phyloP scores from a whole-genome alignment of 352 stramenopile species.

The Salisapilia sapeloensis region DNA sequence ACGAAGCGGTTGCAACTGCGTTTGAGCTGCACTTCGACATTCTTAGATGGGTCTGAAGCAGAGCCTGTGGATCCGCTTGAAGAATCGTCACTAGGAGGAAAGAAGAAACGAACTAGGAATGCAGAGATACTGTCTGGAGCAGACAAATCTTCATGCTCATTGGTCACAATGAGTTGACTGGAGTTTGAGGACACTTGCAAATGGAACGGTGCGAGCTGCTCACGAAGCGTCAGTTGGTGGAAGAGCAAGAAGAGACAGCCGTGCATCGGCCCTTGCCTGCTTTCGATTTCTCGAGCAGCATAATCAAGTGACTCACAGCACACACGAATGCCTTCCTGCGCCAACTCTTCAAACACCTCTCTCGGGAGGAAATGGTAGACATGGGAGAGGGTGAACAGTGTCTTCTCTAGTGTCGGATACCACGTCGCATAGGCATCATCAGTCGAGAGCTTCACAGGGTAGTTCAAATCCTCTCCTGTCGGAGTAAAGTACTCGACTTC shows the following conservation, averaged over 20 bases:
- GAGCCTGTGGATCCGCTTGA: slow-evolving; percentile 44
- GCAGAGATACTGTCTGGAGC: slow-evolving; percentile 24
- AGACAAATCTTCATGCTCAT: slow-evolving; percentile 49
- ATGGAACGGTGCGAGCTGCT: slow-evolving; percentile 76
- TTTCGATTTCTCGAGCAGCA: slow-evolving; percentile 44
- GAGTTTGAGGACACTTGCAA: slow-evolving; percentile 58
- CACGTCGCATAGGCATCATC: slow-evolving; percentile 53
- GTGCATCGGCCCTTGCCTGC: slow-evolving; percentile 26
- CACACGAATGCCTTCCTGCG: slow-evolving; percentile 67
- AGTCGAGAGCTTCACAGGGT: slow-evolving; percentile 43
- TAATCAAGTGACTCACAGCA: slow-evolving; percentile 64
- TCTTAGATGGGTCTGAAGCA: slow-evolving; percentile 62
- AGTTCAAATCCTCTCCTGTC: slow-evolving; percentile 31
- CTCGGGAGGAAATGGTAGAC: slow-evolving; percentile 73
- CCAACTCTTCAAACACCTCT: slow-evolving; percentile 75
- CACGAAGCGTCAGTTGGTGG: slow-evolving; percentile 61
- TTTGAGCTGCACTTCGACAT: slow-evolving; percentile 53
- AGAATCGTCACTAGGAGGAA: no score
- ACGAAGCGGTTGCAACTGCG: slow-evolving; percentile 2
- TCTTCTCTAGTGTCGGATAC: slow-evolving; percentile 73
- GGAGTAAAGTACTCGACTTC: slow-evolving; percentile 67
- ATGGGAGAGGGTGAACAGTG: slow-evolving; percentile 71
- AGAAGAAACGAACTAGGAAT: no score
- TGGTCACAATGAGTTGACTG: slow-evolving; percentile 64
- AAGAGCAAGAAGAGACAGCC: slow-evolving; percentile 67